Evolutionary conservation across 1,284 basidiomycete genomes (phyloP).

Genomic region (Hymenochaete sp.): DNA sequence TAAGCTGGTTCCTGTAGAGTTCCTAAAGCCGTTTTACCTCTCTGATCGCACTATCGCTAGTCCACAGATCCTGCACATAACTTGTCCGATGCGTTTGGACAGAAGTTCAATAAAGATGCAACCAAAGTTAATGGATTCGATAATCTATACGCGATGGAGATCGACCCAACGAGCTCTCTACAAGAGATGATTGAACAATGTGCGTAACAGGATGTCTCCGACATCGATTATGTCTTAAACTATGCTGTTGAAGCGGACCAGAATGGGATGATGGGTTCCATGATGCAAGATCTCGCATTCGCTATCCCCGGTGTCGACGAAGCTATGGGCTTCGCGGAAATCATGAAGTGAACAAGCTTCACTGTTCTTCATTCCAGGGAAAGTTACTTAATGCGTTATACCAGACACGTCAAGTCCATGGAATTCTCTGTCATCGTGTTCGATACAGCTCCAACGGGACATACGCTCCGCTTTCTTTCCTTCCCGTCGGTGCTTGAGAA

Average conservation of each 20-base stretch:
- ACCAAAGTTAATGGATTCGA: constrained; percentile 98
- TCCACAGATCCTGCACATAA: constrained; percentile 99
- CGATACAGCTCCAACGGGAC: constrained; percentile 97
- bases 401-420: constrained; percentile 99
- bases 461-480: constrained; percentile 95
- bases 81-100: constrained; percentile 95
- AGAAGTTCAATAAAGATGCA: constrained; percentile 99
- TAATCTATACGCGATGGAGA: constrained; percentile 98
- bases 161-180: constrained; percentile 93
- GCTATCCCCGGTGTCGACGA: constrained; percentile 99
- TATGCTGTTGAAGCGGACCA: constrained; percentile 56
- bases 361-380: constrained; percentile 1
- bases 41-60: constrained; percentile 32
- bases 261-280: constrained; percentile 94
- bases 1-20: constrained; percentile 34
- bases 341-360: constrained; percentile 80
- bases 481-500: constrained; percentile 98
- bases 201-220: constrained; percentile 31
- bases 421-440: constrained; percentile 99
- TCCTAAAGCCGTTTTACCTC: background rate
- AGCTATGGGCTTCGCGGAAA: constrained; percentile 99
- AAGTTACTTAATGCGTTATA: background rate
- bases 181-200: constrained; percentile 99
- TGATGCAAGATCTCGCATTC: constrained; percentile 99
- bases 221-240: constrained; percentile 6